Percentiles rank a stretch among this genome's conserved stretches.
phyloP scores from a whole-genome alignment of 306 rosid species.

The Pyrus pyrifolia region DNA sequence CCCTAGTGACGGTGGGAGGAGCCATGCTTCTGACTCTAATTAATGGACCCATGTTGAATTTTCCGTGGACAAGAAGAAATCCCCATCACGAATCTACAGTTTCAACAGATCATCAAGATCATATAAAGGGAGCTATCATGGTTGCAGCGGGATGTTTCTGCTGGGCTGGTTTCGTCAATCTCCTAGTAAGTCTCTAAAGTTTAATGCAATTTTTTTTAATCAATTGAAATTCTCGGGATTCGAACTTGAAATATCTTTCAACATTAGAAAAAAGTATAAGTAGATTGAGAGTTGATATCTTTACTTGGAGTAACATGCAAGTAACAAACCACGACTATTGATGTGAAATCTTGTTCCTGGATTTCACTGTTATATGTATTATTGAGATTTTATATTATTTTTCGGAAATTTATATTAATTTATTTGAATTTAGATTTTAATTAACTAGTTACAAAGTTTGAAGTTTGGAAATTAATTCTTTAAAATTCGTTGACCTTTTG shows the following conservation, averaged over 20 bases:
- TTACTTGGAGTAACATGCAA: not conserved
- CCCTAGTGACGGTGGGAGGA: slow-evolving; percentile 40
- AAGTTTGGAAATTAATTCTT: too few species aligned
- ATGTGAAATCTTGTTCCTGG: too few species aligned
- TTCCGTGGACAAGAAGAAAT: slow-evolving; percentile 30
- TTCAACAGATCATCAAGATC: slow-evolving; percentile 19
- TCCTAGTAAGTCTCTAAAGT: slow-evolving; percentile 16
- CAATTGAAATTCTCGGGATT: too few species aligned
- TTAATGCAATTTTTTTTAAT: not conserved
- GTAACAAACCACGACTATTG: not conserved
- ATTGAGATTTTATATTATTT: too few species aligned
- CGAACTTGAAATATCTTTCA: too few species aligned
- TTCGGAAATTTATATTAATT: too few species aligned
- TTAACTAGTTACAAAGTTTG: too few species aligned
- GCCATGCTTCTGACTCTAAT: slow-evolving; percentile 44
- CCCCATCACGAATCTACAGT: slow-evolving; percentile 11
- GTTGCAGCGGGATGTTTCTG: slow-evolving; percentile 30
- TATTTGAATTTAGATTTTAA: too few species aligned
- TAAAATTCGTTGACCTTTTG: too few species aligned
- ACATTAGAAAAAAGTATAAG: too few species aligned
- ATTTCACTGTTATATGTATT: too few species aligned
- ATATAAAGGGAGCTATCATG: slow-evolving; percentile 42
- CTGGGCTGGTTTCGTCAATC: slow-evolving; percentile 42
- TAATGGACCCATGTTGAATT: slow-evolving; percentile 28
- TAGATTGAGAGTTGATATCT: too few species aligned